Conservation (phyloP, 768 basidiomycete species). For the Psilocybe tampanensis region DNA sequence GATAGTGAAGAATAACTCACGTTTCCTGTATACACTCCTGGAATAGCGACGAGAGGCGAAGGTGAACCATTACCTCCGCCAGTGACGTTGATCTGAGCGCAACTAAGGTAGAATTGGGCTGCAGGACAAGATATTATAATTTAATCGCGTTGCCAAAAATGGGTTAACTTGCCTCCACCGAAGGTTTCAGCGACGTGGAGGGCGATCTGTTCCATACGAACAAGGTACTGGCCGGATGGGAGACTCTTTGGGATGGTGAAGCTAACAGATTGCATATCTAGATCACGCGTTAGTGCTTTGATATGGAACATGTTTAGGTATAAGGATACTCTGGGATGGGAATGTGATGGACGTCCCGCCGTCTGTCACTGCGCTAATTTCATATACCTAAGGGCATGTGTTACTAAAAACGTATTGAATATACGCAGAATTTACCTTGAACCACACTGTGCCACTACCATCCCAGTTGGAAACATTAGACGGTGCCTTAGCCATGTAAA, state of each 20-base stretch:
- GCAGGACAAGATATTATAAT: neutral
- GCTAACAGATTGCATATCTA: slow-evolving; percentile 25
- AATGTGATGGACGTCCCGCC: slow-evolving; percentile 48
- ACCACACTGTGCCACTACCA: slow-evolving; percentile 51
- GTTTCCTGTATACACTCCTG: slow-evolving; percentile 24
- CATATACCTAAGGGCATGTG: slow-evolving; percentile 8
- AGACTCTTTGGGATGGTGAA: slow-evolving; percentile 40
- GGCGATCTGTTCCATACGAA: slow-evolving; percentile 47
- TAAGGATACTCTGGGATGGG: slow-evolving; percentile 38
- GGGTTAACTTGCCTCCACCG: slow-evolving; percentile 35
- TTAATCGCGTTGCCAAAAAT: neutral
- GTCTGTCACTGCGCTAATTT: slow-evolving; percentile 47
- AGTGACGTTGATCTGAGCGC: slow-evolving; percentile 42
- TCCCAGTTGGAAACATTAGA: slow-evolving; percentile 33
- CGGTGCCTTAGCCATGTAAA: slow-evolving; percentile 26
- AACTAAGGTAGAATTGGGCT: slow-evolving; percentile 39
- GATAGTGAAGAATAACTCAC: slow-evolving; percentile 3
- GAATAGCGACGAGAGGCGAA: slow-evolving; percentile 23
- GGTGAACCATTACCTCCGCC: slow-evolving; percentile 34
- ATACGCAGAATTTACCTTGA: slow-evolving; percentile 33
- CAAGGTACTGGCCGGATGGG: slow-evolving; percentile 42
- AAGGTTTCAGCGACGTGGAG: slow-evolving; percentile 41
- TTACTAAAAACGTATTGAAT: neutral
- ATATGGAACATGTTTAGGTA: slow-evolving; percentile 1
- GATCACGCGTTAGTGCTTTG: neutral